Conservation (phyloP, 345 rosid species). For the Linum trigynum region DNA sequence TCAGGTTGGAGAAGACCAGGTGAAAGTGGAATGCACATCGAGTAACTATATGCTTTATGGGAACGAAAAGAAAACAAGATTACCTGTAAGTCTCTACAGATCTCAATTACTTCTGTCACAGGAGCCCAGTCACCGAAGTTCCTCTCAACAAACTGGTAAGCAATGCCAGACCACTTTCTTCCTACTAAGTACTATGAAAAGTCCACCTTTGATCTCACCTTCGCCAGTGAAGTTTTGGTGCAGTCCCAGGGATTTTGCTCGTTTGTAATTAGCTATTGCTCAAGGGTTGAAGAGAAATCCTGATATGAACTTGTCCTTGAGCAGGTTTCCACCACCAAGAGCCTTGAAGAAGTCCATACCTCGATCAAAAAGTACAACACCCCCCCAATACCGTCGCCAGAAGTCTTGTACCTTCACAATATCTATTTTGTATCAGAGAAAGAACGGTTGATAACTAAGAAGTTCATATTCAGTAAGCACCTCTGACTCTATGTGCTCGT, state of each 20-base stretch:
- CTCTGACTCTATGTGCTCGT: conserved; percentile 56
- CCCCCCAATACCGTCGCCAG: conserved; percentile 75
- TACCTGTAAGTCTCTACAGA: conserved; percentile 46
- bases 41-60: neutral
- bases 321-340: conserved; percentile 51
- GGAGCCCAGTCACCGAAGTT: conserved; percentile 72
- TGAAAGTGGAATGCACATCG: conserved; percentile 2
- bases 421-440: conserved; percentile 6
- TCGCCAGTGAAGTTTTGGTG: conserved; percentile 51
- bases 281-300: conserved; percentile 55
- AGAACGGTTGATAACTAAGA: conserved; percentile 7
- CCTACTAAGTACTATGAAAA: conserved; percentile 41
- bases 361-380: conserved; percentile 36
- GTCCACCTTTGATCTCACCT: conserved; percentile 60
- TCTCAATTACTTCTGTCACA: conserved; percentile 40
- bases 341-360: conserved; percentile 56
- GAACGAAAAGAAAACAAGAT: conserved; percentile 7
- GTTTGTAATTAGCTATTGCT: conserved; percentile 57
- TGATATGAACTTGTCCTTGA: conserved; percentile 50
- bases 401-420: conserved; percentile 44
- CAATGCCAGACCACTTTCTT: conserved; percentile 42
- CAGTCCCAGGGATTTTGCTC: conserved; percentile 43
- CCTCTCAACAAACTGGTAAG: conserved; percentile 60
- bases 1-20: conserved; percentile 20
- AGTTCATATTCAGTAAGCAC: conserved; percentile 19